Evolutionary conservation across 192 early-diverging fungal species (phyloP).

Genomic region (Umbelopsis vinacea): DNA sequence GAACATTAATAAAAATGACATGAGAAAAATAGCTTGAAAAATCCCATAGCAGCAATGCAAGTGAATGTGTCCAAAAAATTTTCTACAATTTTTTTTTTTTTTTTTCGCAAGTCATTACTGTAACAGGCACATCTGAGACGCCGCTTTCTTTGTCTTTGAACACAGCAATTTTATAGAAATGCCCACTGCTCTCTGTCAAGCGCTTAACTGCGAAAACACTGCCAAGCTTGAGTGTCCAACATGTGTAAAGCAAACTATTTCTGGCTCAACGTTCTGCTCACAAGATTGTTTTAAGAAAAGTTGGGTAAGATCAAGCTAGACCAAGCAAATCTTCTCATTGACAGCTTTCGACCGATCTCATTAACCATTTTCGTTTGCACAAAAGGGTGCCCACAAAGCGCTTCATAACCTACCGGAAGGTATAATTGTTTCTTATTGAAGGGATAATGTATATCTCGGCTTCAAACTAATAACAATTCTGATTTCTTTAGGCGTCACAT

Average conservation of each 20-base stretch:
- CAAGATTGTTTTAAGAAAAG: conserved; percentile 75
- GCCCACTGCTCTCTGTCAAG: conserved; percentile 40
- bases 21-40: too few species aligned
- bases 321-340: too few species aligned
- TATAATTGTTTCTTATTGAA: not conserved
- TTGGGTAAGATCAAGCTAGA: conserved; percentile 55
- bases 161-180: not conserved
- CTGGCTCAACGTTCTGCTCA: conserved; percentile 74
- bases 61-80: not conserved
- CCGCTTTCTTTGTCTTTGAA: not conserved
- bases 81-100: not conserved
- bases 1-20: too few species aligned
- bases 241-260: conserved; percentile 69
- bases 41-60: not conserved
- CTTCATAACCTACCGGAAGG: not conserved
- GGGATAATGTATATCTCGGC: not conserved
- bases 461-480: not conserved
- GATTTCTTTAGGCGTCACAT: conserved; percentile 32
- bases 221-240: conserved; percentile 81
- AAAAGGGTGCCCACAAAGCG: not conserved
- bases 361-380: not conserved
- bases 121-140: not conserved
- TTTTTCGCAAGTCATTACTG: conserved; percentile 1
- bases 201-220: conserved; percentile 62
- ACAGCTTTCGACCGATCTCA: not conserved